Evolutionary conservation across 2,329 filamentous ascomycete genomes (phyloP), one percentile per base, ranked within the genome.

Genomic region (Arachnopeziza araneosa): DNA sequence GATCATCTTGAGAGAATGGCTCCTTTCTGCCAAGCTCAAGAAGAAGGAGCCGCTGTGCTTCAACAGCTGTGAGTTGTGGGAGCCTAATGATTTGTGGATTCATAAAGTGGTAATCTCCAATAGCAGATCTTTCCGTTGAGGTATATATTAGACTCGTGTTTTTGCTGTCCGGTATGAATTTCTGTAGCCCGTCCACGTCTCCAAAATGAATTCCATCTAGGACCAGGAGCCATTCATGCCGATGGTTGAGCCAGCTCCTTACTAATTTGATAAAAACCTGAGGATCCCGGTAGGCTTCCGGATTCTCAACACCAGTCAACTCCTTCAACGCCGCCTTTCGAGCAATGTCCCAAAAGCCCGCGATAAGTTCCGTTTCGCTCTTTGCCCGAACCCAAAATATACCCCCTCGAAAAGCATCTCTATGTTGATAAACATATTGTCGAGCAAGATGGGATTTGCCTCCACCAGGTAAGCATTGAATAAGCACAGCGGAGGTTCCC

Each of bases 371-470:
- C 56, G 83, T 75, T 2, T 77, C 70, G 0, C 82, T 83, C 64
- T 84, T 86, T 9, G 85, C 83, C 54, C 85, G 80, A 19, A 89
- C 79, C 87, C 87, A 90, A 70, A 88, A 90, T 51, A 89, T 78
- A 1, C 87, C 87, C 1, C 85, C 86, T 0, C 82, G 80, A 65
- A 86, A 90, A 61, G 82, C 75, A 4, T 78, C 73, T 44, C 78
- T 81, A 66, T 88, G 81, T 4, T 76, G 72, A 66, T 85, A 88
- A 30, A 88, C 80, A 68, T 89, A 90, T 71, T 90, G 79, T 2
- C 87, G 79, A 26, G 86, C 86, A 17, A 90, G 75, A 67, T 89
- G 86, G 1, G 85, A 86, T 72, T 90, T 90, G 1, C 87, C 87
- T 17, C 83, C 83, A 1, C 87, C 87, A 1, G 86, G 83, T 49